phyloP scores from a whole-genome alignment of 257 asterid genomes.

The Agastache rugosa region DNA sequence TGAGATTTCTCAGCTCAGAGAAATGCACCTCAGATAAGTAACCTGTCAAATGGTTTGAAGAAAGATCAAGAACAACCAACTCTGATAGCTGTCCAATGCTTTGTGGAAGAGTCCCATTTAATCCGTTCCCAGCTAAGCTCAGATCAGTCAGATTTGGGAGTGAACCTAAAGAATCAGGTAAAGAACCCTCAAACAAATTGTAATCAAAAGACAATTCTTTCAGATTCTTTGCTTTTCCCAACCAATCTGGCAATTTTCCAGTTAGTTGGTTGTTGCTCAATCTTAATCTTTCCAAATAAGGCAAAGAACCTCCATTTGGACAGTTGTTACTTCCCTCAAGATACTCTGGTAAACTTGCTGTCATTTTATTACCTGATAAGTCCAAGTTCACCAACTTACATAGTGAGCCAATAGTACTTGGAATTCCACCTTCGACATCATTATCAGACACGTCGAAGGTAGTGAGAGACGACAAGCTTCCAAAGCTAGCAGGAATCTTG shows the following conservation, averaged over 20 bases:
- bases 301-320: slow-evolving; percentile 33
- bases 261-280: slow-evolving; percentile 42
- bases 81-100: slow-evolving; percentile 48
- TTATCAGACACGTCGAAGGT: slow-evolving; percentile 39
- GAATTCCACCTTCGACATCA: slow-evolving; percentile 52
- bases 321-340: slow-evolving; percentile 48
- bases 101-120: slow-evolving; percentile 50
- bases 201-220: slow-evolving; percentile 35
- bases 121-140: slow-evolving; percentile 44
- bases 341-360: slow-evolving; percentile 45
- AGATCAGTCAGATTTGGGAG: slow-evolving; percentile 39
- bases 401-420: slow-evolving; percentile 48
- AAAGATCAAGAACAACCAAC: slow-evolving; percentile 47
- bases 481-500: slow-evolving; percentile 46
- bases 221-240: slow-evolving; percentile 46
- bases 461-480: slow-evolving; percentile 46
- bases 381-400: slow-evolving; percentile 44
- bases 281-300: slow-evolving; percentile 34
- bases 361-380: slow-evolving; percentile 46
- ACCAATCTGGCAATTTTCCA: slow-evolving; percentile 56
- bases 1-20: slow-evolving; percentile 38
- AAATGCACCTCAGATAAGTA: slow-evolving; percentile 50
- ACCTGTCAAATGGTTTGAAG: slow-evolving; percentile 48
- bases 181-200: slow-evolving; percentile 54
- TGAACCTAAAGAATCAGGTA: slow-evolving; percentile 55